Conservation (phyloP, 2,329 filamentous ascomycete genomes). For the Diaporthe ampelina region DNA sequence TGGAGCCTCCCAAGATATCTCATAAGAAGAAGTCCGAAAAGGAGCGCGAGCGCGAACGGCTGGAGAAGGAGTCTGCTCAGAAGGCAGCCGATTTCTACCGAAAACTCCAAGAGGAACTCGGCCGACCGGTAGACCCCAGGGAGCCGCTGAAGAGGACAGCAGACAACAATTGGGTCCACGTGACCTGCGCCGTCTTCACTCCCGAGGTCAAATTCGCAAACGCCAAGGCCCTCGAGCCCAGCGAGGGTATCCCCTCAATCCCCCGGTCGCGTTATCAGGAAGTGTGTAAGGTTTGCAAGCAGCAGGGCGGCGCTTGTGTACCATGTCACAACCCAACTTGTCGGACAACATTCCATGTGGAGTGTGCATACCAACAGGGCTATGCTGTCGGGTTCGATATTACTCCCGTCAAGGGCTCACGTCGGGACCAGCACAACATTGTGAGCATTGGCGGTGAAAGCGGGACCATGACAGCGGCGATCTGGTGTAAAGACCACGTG, state of each 20-base stretch:
- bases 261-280: constrained; percentile 80
- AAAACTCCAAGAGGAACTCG: constrained; percentile 85
- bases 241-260: constrained; percentile 91
- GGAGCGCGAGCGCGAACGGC: constrained; percentile 87
- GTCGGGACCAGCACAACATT: constrained; percentile 83
- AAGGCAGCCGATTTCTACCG: constrained; percentile 86
- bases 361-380: constrained; percentile 87
- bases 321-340: constrained; percentile 78
- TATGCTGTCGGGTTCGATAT: constrained; percentile 93
- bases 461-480: constrained; percentile 84
- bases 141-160: constrained; percentile 94
- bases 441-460: constrained; percentile 85
- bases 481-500: constrained; percentile 95
- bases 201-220: constrained; percentile 94
- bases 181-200: constrained; percentile 92
- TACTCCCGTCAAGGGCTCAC: constrained; percentile 88
- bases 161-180: constrained; percentile 98
- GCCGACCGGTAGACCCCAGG: constrained; percentile 85
- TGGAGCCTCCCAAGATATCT: constrained; percentile 83
- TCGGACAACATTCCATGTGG: constrained; percentile 81
- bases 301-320: constrained; percentile 82
- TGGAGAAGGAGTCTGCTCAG: constrained; percentile 86
- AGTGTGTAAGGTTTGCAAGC: constrained; percentile 87
- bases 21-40: constrained; percentile 93
- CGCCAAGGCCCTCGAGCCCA: constrained; percentile 83